Base-by-base conservation (phyloP, 192 early-diverging fungal species). In the Backusella westeae region DNA sequence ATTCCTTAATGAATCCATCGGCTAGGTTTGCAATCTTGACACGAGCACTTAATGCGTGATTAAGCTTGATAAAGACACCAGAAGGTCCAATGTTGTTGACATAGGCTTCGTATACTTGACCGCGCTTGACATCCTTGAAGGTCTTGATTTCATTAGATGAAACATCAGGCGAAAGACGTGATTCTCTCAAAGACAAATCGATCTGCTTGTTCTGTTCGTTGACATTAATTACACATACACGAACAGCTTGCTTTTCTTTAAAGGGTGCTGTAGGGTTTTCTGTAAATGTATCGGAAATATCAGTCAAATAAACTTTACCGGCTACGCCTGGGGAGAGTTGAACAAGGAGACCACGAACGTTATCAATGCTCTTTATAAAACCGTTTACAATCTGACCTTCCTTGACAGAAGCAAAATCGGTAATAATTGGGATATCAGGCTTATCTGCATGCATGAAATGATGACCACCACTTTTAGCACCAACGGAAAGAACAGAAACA, bases 11-110 rank as follows among this genome's bases (percentile, higher is more conserved):
- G 72, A 88, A 97, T 35, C 89, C 91, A 85, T 97, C 96, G 3
- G 91, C 93, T 17, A 98, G 73, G 75, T 97, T 91, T 36, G 91
- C 85, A 77, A 98, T 96, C 82, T 95, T 90, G 44, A 96, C 95
- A 69, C 94, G 91, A 19, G 85, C 97, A 71, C 80, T 80, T 29
- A 93, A 42, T 10, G 84, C 78, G 69, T 84, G 89, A 49, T 87
- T 89, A 34, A 97, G 81, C 19, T 83, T 68, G 26, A 98, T 86
- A 81, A 98, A 96, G 68, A 91, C 82, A 73, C 92, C 91, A 41
- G 85, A 86, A n/a, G 93, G 87, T 2, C 88, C 87, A 9, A 92
- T 84, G 71, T 90, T 92, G 56, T 84, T 86, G 46, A 98, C 90
- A 73, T 87, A 95, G 0, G 93, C 96, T 36, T 87, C 86, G 10